Percentiles rank a stretch among this genome's conserved stretches.
Conservation (phyloP, 345 rosid genomes). For the Iberis pinnata region DNA sequence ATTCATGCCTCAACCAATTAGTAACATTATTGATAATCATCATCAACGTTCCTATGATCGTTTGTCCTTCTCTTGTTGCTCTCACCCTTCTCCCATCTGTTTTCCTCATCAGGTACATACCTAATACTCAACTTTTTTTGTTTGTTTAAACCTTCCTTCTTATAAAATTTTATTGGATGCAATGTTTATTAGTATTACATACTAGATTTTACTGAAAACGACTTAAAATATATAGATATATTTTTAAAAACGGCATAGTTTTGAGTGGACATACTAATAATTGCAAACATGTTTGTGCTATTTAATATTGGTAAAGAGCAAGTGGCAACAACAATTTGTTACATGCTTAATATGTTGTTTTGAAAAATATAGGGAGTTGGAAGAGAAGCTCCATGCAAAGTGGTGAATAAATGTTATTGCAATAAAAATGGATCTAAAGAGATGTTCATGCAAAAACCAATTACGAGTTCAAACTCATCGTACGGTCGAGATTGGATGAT, state of each 20-base stretch:
- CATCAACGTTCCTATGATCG: conserved; percentile 33
- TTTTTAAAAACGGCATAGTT: too few species aligned
- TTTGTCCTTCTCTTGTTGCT: conserved; percentile 26
- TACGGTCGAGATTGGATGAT: conserved; percentile 52
- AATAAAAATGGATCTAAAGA: conserved; percentile 26
- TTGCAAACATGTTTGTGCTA: neutral
- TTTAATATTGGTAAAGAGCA: too few species aligned
- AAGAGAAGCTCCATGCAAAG: conserved; percentile 26
- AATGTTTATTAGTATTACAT: too few species aligned
- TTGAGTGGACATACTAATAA: too few species aligned
- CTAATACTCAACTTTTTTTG: neutral
- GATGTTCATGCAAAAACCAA: conserved; percentile 33
- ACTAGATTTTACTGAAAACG: too few species aligned
- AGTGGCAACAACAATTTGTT: too few species aligned
- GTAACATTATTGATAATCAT: conserved; percentile 25
- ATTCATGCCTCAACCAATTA: conserved; percentile 21
- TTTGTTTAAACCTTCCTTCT: neutral
- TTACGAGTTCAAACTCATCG: conserved; percentile 34
- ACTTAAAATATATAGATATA: too few species aligned
- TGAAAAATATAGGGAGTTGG: conserved; percentile 35
- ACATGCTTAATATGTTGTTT: too few species aligned
- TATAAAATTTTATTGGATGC: neutral
- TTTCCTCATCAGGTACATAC: conserved; percentile 38
- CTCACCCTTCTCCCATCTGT: conserved; percentile 27
- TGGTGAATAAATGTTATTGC: conserved; percentile 36